Conservation (phyloP, 768 basidiomycete species). For the Hygrocybe punicea region DNA sequence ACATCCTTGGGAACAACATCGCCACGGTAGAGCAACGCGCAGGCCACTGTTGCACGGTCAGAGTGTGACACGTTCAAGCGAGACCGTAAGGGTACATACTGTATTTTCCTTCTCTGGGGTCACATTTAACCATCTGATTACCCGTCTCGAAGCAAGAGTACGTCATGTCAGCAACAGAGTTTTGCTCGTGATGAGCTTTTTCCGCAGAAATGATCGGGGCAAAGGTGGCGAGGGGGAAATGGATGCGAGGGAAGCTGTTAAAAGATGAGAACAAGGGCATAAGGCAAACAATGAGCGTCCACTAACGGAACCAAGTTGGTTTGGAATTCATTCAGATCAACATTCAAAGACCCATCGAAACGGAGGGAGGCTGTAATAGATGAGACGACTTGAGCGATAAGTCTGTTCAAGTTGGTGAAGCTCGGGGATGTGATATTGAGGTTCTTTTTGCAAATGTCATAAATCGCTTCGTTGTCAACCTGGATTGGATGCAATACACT, state of each 20-base stretch:
- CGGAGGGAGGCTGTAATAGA: slow-evolving; percentile 96
- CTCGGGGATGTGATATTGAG: slow-evolving; percentile 81
- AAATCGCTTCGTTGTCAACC: slow-evolving; percentile 99
- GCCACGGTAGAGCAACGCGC: slow-evolving; percentile 88
- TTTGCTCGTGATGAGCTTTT: slow-evolving; percentile 94
- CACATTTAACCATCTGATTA: slow-evolving; percentile 95
- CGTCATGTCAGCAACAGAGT: slow-evolving; percentile 98
- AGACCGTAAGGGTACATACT: slow-evolving; percentile 51
- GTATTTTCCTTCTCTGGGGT: slow-evolving; percentile 98
- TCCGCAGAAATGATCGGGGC: slow-evolving; percentile 92
- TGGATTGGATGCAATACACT: slow-evolving; percentile 27
- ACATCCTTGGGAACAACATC: slow-evolving; percentile 97
- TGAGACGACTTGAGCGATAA: slow-evolving; percentile 98
- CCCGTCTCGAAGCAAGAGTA: slow-evolving; percentile 96
- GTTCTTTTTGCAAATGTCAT: slow-evolving; percentile 98
- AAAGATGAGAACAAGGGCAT: neutral
- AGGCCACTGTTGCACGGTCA: slow-evolving; percentile 62
- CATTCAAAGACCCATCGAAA: slow-evolving; percentile 96
- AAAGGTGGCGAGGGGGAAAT: slow-evolving; percentile 96
- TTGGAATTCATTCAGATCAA: slow-evolving; percentile 98
- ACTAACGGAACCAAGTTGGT: slow-evolving; percentile 96
- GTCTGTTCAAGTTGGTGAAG: slow-evolving; percentile 89
- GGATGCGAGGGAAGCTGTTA: slow-evolving; percentile 89
- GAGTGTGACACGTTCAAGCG: slow-evolving; percentile 3
- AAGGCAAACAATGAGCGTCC: neutral